Conservation (phyloP, 345 rosid genomes). For the Eucalyptus sp. region DNA sequence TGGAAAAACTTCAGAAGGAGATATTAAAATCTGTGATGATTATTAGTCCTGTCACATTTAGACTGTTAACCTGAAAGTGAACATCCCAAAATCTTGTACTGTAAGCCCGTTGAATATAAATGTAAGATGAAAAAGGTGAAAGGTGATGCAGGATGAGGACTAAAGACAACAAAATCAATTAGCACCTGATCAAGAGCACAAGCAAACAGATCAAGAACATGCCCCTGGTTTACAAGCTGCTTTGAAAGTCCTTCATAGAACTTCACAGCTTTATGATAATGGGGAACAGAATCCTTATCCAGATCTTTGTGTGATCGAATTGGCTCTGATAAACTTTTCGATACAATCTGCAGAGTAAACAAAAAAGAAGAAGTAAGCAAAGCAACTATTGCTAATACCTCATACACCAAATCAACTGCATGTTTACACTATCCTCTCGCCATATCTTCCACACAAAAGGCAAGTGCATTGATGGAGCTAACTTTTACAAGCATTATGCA, state of each 20-base stretch:
- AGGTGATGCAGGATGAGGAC: background rate
- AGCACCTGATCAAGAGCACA: conserved; percentile 90
- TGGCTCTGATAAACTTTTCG: conserved; percentile 74
- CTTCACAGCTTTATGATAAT: conserved; percentile 69
- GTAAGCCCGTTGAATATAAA: background rate
- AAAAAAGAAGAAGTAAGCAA: background rate
- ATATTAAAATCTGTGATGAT: background rate
- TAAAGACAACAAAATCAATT: background rate
- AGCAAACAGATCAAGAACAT: conserved; percentile 91
- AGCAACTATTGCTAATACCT: background rate
- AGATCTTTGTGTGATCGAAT: conserved; percentile 96
- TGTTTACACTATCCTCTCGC: background rate
- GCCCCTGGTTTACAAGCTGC: conserved; percentile 98
- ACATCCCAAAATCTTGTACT: background rate
- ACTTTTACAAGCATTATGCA: background rate
- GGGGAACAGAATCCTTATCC: conserved; percentile 75
- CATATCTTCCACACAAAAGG: background rate
- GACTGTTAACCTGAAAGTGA: background rate
- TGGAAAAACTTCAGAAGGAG: background rate
- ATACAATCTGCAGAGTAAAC: conserved; percentile 51
- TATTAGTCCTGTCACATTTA: background rate
- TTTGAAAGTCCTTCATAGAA: conserved; percentile 72
- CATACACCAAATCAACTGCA: background rate
- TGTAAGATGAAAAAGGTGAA: background rate
- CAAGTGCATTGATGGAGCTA: background rate